Evolutionary conservation across 305 asterid genomes (phyloP), one percentile per base, ranked within the genome.

Genomic region (Fraxinus velutina): DNA sequence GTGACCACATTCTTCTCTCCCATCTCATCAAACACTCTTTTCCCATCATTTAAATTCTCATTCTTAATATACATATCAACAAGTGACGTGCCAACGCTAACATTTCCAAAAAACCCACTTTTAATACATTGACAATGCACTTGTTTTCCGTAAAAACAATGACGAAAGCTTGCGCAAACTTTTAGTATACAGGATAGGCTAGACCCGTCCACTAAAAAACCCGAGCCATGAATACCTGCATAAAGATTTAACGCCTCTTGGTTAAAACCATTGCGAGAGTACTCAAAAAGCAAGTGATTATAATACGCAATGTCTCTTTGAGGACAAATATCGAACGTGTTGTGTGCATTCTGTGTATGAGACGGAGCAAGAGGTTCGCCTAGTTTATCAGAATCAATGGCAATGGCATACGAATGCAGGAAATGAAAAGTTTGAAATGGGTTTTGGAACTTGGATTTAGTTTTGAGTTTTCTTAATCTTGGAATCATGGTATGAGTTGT

Each of bases 41-140:
- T 86, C 37, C 94, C 98, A 1, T 86, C 90, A 47, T 76, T 83
- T 78, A 92, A 83, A 55, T 84, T 86, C 64, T 84, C 92, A 47
- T 81, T 89, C 86, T 94, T 95, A 84, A 92, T 83, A 81, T 95
- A 92, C 94, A 94, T 92, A 82, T 92, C 96, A 22, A 95, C 92
- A 37, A 95, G 90, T 3, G 97, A 91, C 50, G 99, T 92, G 3
- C 97, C 97, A 50, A 93, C 97, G 72, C 97, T 94, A 50, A 93
- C 97, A 83, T 94, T 87, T 60, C 84, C 90, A 71, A 90, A 88
- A 78, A 91, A 88, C 24, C 96, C 97, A 81, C 79, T 87, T 88
- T 92, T 95, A 70, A 92, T 62, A 82, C 97, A 91, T 13, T 91
- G 92, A 75, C 96, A 85, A 85, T 95, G 98, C 76, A 92, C 78